These are phyloP conservation scores for Populus euphratica DNA, from an alignment of 345 rosid genomes.

Conservation along the genomic window DNA sequence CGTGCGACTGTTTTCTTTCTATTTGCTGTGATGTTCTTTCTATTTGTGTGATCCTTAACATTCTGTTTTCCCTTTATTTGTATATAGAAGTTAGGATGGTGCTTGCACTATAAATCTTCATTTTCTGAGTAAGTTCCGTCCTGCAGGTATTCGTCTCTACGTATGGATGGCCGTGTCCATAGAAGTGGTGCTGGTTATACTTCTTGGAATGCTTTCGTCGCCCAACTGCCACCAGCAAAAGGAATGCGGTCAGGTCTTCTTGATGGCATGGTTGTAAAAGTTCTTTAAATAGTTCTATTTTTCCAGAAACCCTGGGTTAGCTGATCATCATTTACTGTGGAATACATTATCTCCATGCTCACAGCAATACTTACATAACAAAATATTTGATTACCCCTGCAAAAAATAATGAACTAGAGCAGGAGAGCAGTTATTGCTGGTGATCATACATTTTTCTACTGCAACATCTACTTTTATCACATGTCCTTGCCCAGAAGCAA, in stretches of 20 bases:
- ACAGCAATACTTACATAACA: not conserved
- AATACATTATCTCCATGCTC: not conserved
- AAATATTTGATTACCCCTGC: too few species aligned
- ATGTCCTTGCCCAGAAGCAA: not conserved
- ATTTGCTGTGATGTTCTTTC: not conserved
- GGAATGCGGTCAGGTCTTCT: slow-evolving; percentile 93
- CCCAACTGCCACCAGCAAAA: slow-evolving; percentile 80
- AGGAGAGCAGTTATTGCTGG: too few species aligned
- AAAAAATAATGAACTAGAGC: too few species aligned
- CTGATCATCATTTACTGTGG: not conserved
- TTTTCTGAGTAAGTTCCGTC: not conserved
- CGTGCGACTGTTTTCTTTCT: not conserved
- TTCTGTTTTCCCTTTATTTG: not conserved
- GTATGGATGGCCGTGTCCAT: slow-evolving; percentile 91
- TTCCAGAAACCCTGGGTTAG: not conserved
- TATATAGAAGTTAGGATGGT: not conserved
- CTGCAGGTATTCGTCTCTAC: slow-evolving; percentile 74
- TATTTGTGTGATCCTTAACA: not conserved
- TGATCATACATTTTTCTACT: too few species aligned
- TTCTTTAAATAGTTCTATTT: slow-evolving; percentile 29
- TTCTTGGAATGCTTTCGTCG: slow-evolving; percentile 96
- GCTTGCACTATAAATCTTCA: not conserved
- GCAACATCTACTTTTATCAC: too few species aligned
- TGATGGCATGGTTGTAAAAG: slow-evolving; percentile 94
- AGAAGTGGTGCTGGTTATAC: slow-evolving; percentile 95